Evolutionary conservation across 495 filamentous ascomycete species (phyloP).

Genomic region (Monascus purpureus): DNA sequence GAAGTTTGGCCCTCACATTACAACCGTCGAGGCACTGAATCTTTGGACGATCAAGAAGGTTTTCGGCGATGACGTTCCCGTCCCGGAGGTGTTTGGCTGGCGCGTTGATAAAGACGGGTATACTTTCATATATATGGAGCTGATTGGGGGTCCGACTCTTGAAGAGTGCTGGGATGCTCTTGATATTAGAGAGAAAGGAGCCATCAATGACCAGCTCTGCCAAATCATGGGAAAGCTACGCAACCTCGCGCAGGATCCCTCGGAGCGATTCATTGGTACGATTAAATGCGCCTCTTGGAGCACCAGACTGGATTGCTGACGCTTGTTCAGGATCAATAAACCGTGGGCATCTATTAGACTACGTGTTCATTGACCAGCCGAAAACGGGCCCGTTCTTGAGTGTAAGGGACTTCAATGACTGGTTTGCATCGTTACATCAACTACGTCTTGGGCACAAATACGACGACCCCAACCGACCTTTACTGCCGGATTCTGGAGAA

Average conservation of each 20-base stretch:
- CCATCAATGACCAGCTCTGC: constrained; percentile 21
- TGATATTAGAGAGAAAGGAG: constrained; percentile 12
- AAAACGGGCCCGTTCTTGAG: constrained; percentile 22
- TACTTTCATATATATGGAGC: constrained; percentile 36
- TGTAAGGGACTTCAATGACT: constrained; percentile 31
- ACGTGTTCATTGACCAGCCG: constrained; percentile 14
- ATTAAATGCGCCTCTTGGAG: no score
- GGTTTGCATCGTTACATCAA: constrained; percentile 18
- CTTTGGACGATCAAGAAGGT: constrained; percentile 24
- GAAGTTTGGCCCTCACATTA: constrained; percentile 28
- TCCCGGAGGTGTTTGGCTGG: constrained; percentile 36
- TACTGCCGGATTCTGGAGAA: constrained; percentile 20
- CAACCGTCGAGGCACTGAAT: constrained; percentile 25
- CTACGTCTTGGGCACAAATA: constrained; percentile 12
- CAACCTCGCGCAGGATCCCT: constrained; percentile 17
- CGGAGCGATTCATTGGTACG: constrained; percentile 19
- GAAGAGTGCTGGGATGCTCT: constrained; percentile 22
- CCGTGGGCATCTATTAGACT: constrained; percentile 13
- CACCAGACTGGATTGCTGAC: no score
- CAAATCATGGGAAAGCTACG: constrained; percentile 14
- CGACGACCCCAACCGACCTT: constrained; percentile 20
- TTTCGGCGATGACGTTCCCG: constrained; percentile 21
- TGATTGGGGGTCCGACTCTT: constrained; percentile 23
- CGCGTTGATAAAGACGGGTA: constrained; percentile 20
- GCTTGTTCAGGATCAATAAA: constrained; percentile 21